Evolutionary conservation across 2,329 filamentous ascomycete species (phyloP), one percentile per base, ranked within the genome.

Genomic region (Pseudonectria foliicola): DNA sequence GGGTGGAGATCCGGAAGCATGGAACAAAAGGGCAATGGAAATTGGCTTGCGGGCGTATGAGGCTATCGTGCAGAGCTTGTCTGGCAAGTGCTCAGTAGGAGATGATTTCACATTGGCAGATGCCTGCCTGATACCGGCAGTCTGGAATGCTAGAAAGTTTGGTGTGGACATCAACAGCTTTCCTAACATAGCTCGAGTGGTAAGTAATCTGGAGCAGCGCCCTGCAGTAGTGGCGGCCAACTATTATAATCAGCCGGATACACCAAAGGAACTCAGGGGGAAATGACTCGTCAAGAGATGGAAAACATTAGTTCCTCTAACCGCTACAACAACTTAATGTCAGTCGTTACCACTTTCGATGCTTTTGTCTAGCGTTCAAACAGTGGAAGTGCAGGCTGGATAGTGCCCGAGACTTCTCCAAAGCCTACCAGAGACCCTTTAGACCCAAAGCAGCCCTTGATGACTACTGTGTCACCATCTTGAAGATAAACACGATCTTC

Each of bases 371-470:
- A 8, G 29, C 4, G 13, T 27, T 53, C 57, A 15, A 57, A 60
- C 6, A 61, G 36, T 10, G 52, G 49, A 29, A 60, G 38, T 1
- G 60, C 47, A 0, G 55, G 48, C 15, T 53, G 40, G 13, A 89
- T 80, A 25, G 58, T 75, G 11, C 82, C 84, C 13, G 66, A 64
- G 45, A 82, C 85, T 44, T 86, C 75, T 3, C 85, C 85, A 57
- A 90, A 90, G 0, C 85, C 85, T 16, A 92, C 80, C 34, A 80
- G 65, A n/a, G 63, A 70, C 3, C 77, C 76, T 21, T 80, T 75
- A 36, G 77, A 70, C 1, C 80, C 82, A 49, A 76, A 81, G 7
- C 73, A 70, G 1, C 85, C 85, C 1, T 71, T 70, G 26, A 90
- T 68, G 2, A 71, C 70, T 10, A 88, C 56, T 3, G 75, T 77